Evolutionary conservation across 148 eudicot species (phyloP).

Genomic region (Spergularia bocconei): DNA sequence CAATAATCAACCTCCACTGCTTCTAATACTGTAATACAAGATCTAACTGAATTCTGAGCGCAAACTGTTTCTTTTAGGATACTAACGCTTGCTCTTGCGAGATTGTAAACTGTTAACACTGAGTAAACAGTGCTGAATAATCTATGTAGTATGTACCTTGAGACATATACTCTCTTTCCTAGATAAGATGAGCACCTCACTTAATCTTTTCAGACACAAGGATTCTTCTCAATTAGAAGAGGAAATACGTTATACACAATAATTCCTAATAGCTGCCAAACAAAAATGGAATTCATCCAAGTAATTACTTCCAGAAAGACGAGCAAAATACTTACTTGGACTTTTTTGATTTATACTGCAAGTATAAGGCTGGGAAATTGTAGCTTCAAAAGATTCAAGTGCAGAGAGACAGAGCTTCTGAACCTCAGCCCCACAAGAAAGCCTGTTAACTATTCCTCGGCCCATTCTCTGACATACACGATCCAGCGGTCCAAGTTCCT

Average conservation of each 20-base stretch:
- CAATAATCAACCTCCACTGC: neutral
- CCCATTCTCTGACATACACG: constrained; percentile 50
- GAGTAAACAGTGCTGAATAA: neutral
- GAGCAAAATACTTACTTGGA: constrained; percentile 32
- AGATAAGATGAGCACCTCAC: too few species aligned
- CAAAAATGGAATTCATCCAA: neutral
- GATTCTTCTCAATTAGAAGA: neutral
- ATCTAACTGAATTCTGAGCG: neutral
- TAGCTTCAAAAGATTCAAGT: constrained; percentile 44
- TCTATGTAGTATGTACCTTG: too few species aligned
- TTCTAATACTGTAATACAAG: neutral
- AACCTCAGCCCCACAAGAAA: constrained; percentile 59
- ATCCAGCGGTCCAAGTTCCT: constrained; percentile 64
- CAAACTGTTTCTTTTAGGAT: neutral
- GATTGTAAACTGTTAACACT: neutral
- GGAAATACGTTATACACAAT: neutral
- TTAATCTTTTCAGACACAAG: too few species aligned
- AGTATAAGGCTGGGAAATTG: constrained; percentile 24
- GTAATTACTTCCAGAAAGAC: neutral
- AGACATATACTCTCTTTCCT: too few species aligned
- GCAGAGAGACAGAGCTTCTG: constrained; percentile 57
- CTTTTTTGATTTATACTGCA: constrained; percentile 15
- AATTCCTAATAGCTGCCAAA: neutral
- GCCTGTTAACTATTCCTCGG: constrained; percentile 65
- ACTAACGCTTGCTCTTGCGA: neutral